These are phyloP conservation scores for Annulohypoxylon nitens DNA, from an alignment of 495 filamentous ascomycete genomes.

Conservation along the genomic window DNA sequence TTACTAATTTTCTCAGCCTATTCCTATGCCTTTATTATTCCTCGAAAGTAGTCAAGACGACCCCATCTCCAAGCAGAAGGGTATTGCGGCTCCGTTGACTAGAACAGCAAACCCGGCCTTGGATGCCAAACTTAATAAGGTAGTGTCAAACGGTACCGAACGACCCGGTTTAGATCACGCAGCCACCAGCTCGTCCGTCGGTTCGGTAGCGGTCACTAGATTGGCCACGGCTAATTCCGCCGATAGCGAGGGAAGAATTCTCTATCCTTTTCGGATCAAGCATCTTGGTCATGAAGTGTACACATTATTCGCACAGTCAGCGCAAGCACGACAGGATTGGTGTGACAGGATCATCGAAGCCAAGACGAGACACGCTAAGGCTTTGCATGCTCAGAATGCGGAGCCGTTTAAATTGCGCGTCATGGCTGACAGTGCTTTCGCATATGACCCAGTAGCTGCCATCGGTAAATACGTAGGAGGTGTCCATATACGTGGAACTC, in stretches of 20 bases:
- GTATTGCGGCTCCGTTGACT: constrained; percentile 76
- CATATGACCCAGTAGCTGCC: constrained; percentile 74
- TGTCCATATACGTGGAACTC: constrained; percentile 83
- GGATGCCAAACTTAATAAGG: constrained; percentile 65
- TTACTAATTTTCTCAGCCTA: constrained; percentile 68
- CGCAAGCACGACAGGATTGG: constrained; percentile 85
- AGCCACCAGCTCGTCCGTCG: constrained; percentile 67
- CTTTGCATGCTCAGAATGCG: constrained; percentile 90
- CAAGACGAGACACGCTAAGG: constrained; percentile 90
- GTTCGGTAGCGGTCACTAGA: constrained; percentile 61
- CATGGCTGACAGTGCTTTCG: constrained; percentile 92
- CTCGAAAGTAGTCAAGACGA: constrained; percentile 93
- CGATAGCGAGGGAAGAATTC: constrained; percentile 78
- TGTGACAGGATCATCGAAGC: constrained; percentile 93
- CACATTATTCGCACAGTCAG: constrained; percentile 84
- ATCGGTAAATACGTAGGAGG: constrained; percentile 59
- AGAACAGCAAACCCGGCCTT: constrained; percentile 62
- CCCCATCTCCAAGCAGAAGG: constrained; percentile 87
- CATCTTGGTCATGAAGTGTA: constrained; percentile 94
- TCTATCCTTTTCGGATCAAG: constrained; percentile 96
- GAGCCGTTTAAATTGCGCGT: constrained; percentile 95
- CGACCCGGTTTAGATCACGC: constrained; percentile 73
- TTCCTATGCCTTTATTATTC: constrained; percentile 95
- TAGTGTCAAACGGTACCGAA: constrained; percentile 61
- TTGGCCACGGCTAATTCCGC: constrained; percentile 60